Base-by-base conservation (phyloP, 2,329 filamentous ascomycete genomes). In the Fusarium sp. region DNA sequence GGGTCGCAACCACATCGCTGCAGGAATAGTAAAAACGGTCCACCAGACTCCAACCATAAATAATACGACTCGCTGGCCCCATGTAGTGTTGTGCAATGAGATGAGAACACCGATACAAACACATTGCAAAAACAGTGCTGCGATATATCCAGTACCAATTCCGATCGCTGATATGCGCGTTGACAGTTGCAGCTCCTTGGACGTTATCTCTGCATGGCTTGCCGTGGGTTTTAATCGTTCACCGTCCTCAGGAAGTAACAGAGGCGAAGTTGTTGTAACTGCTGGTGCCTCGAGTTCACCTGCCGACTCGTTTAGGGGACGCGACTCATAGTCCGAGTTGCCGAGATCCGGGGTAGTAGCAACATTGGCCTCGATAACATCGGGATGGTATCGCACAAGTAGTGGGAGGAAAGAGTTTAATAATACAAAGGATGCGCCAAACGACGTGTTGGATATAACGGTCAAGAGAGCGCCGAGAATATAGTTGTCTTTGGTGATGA, bases 361-460 rank as follows among this genome's bases (percentile, higher is more conserved):
- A 14, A 67, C 65, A 16, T 75, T 78, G 24, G 76, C 76, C n/a
- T 74, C 73, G 12, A 80, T 71, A 16, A 82, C 77, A 40, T 83
- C 83, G 1, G 92, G 91, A 79, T 98, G 94, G 77, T 97, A 90
- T 49, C 95, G 89, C 61, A 98, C 96, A 12, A 99, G 86, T 11
- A 99, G 84, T 0, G 96, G 96, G 45, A 99, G 84, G 76, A 98
- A 99, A 1, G 95, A 97, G 81, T 99, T 99, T 47, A 99, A 84
- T 15, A 99, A 86, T 5, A 99, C 96, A 79, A 97, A 98, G 0
- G 94, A 97, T 18, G 95, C 94, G 24, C 96, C 96, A 77, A 98
- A 97, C 46, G 94, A 95, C 2, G 94, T 97, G 79, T 98, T 98
- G 38, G 95, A 92, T 52, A 98, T 84, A 70, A 98, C 93, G 30